Evolutionary conservation across 768 basidiomycete species (phyloP).

Genomic region (Suillus clintonianus): DNA sequence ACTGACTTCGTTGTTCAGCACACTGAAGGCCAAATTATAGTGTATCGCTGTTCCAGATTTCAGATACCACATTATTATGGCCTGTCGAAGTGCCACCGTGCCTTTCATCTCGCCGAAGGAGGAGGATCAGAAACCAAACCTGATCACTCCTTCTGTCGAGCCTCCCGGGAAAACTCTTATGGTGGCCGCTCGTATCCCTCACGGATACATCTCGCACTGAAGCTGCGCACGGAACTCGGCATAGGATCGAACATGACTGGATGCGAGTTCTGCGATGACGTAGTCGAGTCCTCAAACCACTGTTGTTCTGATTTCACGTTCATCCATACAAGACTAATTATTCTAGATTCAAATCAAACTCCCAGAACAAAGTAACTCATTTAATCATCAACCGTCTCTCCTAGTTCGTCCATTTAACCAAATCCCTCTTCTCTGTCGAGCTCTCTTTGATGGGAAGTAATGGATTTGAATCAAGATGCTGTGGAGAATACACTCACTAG

Average conservation of each 20-base stretch:
- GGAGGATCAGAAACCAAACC: conserved; percentile 19
- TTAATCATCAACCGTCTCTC: not conserved
- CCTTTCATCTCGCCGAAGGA: conserved; percentile 16
- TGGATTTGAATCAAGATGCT: too few relatives aligned
- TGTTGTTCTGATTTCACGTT: conserved; percentile 41
- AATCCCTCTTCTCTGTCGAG: conserved; percentile 22
- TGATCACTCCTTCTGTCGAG: conserved; percentile 40
- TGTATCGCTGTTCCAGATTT: too few relatives aligned
- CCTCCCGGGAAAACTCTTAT: conserved; percentile 68
- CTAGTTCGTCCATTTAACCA: conserved; percentile 9
- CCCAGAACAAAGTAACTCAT: conserved; percentile 45
- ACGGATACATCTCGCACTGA: conserved; percentile 37
- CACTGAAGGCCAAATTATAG: too few relatives aligned
- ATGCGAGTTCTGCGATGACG: conserved; percentile 71
- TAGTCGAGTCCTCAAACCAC: conserved; percentile 50
- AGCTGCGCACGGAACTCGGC: conserved; percentile 12
- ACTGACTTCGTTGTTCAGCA: too few relatives aligned
- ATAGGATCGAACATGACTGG: conserved; percentile 57
- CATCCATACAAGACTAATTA: conserved; percentile 1
- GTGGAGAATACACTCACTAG: too few relatives aligned
- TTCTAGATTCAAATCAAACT: conserved; percentile 56
- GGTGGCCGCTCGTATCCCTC: conserved; percentile 63
- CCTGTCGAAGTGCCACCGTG: too few relatives aligned
- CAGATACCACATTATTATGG: too few relatives aligned
- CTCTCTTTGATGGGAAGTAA: conserved; percentile 14